Evolutionary conservation across 208 protist species (phyloP), one percentile per base, ranked within the genome.

Genomic region (Leishmania aethiopica): DNA sequence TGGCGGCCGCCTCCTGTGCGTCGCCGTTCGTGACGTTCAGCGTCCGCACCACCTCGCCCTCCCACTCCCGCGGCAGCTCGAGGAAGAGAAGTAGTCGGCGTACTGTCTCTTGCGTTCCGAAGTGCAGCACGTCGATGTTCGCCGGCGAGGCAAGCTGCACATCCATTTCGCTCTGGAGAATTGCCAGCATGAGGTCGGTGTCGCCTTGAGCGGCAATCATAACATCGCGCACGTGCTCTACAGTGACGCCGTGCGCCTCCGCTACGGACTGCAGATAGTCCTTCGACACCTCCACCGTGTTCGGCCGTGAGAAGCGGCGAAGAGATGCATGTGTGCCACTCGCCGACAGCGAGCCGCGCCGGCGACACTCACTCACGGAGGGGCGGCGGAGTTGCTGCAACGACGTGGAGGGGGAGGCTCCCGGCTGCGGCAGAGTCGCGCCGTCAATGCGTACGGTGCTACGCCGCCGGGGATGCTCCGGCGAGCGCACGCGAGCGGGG

Each of bases 21-120:
- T 96, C 89, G 25, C 93, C 93, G 69, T 92, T 79, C 19, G 89
- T 90, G 15, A 80, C 87, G 72, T 96, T 95, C 53, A 96, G 85
- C 62, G 89, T 85, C 35, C 81, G 74, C 67, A 93, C 89, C 49
- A 90, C 89, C 82, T 95, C 88, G 1, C 72, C 83, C 81, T 94
- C 86, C 86, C 88, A 92, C 53, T 85, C 84, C 11, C 73, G 57
- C 28, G 89, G 86, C 0, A 95, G 77, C 10, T 88, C 78, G 11
- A 96, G 79, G 67, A 94, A 89, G 37, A 51, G 83, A 75, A 96
- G 83, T 2, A 95, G 77, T 22, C 91, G 86, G 71, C 80, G 75
- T 73, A 96, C 90, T 11, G 90, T 91, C n/a, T 88, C 86, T 25
- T 78, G 84, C 10, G 86, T 92, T 79, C 91, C 86, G 83, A 88